A percentile compares a stretch with the other conserved stretches of the same genome.
Conservation (phyloP, 2,329 filamentous ascomycete species). For the Bertia moriformis region DNA sequence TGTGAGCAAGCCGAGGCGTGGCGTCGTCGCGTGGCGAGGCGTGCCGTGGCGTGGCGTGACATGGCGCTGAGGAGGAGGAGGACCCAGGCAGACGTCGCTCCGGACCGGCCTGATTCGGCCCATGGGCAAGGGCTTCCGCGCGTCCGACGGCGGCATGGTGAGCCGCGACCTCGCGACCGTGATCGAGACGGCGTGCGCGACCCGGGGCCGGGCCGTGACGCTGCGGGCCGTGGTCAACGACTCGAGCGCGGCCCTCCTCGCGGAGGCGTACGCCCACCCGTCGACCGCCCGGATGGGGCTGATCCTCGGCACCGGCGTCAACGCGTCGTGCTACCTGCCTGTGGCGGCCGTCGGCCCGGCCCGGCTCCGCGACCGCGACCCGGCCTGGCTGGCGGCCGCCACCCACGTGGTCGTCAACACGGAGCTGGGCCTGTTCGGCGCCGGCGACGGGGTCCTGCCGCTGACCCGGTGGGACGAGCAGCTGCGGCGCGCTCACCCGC, state of each 20-base stretch:
- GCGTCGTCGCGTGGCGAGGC: too few relatives aligned
- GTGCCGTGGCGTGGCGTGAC: too few relatives aligned
- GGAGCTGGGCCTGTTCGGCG: slow-evolving; percentile 53
- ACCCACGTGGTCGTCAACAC: slow-evolving; percentile 49
- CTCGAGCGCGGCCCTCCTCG: slow-evolving; percentile 43
- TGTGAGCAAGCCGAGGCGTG: too few relatives aligned
- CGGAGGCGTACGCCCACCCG: slow-evolving; percentile 44
- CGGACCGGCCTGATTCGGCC: slow-evolving; percentile 37
- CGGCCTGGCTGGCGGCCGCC: slow-evolving; percentile 41
- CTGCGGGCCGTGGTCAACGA: slow-evolving; percentile 52
- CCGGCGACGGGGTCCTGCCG: slow-evolving; percentile 36
- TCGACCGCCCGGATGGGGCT: slow-evolving; percentile 47
- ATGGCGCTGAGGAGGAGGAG: too few relatives aligned
- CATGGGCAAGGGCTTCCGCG: slow-evolving; percentile 53
- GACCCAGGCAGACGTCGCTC: slow-evolving; percentile 43
- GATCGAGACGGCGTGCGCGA: slow-evolving; percentile 40
- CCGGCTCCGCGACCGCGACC: slow-evolving; percentile 24
- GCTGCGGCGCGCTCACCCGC: slow-evolving; percentile 37
- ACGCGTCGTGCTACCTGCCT: slow-evolving; percentile 47
- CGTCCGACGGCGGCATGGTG: slow-evolving; percentile 39
- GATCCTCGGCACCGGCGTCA: slow-evolving; percentile 51
- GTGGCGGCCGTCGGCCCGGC: slow-evolving; percentile 19
- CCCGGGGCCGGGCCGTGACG: slow-evolving; percentile 35
- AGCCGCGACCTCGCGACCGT: slow-evolving; percentile 43
- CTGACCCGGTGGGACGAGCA: slow-evolving; percentile 46